A percentile compares a stretch with the other conserved stretches of the same genome.
Conservation (phyloP, 805 yeast genomes). For the Lachancea waltii region DNA sequence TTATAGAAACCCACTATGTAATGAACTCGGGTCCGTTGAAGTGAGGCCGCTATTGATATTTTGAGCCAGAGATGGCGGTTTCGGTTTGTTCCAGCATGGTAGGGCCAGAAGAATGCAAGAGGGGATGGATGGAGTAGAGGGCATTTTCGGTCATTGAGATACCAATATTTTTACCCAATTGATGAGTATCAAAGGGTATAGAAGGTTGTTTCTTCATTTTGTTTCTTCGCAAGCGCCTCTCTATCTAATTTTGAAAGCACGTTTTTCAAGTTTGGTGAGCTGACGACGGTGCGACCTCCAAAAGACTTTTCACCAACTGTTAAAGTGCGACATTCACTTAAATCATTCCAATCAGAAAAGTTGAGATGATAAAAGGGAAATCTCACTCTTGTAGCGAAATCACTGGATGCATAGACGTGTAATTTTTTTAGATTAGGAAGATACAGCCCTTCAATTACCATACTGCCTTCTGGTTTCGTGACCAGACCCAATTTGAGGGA, state of each 20-base stretch:
- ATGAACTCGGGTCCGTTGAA: too few species aligned
- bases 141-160: too few species aligned
- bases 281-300: neutral
- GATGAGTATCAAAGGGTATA: too few species aligned
- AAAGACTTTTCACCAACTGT: neutral
- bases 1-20: too few species aligned
- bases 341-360: slow-evolving; percentile 26
- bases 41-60: too few species aligned
- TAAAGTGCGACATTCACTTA: slow-evolving; percentile 11
- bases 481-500: slow-evolving; percentile 15
- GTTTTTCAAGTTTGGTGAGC: neutral
- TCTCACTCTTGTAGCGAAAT: slow-evolving; percentile 8
- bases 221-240: neutral
- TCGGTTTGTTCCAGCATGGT: too few species aligned
- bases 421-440: slow-evolving; percentile 15
- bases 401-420: slow-evolving; percentile 7
- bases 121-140: too few species aligned
- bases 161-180: too few species aligned
- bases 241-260: neutral
- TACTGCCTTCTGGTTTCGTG: slow-evolving; percentile 9
- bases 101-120: too few species aligned
- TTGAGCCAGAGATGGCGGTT: too few species aligned
- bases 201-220: too few species aligned
- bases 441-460: slow-evolving; percentile 21
- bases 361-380: slow-evolving; percentile 13